These are phyloP conservation scores for Hymenoscyphus fructigenus DNA, from an alignment of 2,329 filamentous ascomycete genomes.

Conservation along the genomic window DNA sequence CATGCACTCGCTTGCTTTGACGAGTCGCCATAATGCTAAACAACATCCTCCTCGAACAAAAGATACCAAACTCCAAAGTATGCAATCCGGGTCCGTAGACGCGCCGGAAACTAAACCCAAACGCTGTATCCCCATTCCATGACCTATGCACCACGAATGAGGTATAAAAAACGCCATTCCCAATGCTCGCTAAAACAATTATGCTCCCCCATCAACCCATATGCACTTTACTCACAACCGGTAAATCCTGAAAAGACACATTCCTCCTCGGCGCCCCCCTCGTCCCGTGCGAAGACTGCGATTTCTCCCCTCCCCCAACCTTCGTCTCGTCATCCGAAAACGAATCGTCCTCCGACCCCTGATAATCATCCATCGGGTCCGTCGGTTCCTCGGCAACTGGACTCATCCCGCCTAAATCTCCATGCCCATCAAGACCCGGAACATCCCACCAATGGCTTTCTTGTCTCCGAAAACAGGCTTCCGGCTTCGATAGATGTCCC, in stretches of 20 bases:
- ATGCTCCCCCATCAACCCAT: neutral
- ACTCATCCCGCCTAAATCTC: conserved; percentile 21
- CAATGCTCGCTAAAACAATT: conserved; percentile 21
- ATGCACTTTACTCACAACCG: conserved; percentile 7
- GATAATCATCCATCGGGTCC: conserved; percentile 23
- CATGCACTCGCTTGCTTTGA: no score
- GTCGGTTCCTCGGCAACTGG: conserved; percentile 29
- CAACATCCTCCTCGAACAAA: neutral
- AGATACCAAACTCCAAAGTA: neutral
- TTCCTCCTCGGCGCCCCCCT: neutral
- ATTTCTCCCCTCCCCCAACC: neutral
- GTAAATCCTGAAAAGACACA: conserved; percentile 4
- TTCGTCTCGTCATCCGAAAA: neutral
- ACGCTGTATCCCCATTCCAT: neutral
- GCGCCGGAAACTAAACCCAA: conserved; percentile 16
- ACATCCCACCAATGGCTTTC: conserved; percentile 40
- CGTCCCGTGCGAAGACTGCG: neutral
- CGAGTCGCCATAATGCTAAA: no score
- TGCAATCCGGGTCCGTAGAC: conserved; percentile 29
- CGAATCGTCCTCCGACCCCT: neutral
- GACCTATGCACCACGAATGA: neutral
- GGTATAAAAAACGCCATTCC: conserved; percentile 7
- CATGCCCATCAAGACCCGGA: conserved; percentile 17
- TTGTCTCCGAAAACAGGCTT: conserved; percentile 16
- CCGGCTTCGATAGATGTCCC: conserved; percentile 11